Evolutionary conservation across 2,329 filamentous ascomycete species (phyloP).

Genomic region (Fusarium udum): DNA sequence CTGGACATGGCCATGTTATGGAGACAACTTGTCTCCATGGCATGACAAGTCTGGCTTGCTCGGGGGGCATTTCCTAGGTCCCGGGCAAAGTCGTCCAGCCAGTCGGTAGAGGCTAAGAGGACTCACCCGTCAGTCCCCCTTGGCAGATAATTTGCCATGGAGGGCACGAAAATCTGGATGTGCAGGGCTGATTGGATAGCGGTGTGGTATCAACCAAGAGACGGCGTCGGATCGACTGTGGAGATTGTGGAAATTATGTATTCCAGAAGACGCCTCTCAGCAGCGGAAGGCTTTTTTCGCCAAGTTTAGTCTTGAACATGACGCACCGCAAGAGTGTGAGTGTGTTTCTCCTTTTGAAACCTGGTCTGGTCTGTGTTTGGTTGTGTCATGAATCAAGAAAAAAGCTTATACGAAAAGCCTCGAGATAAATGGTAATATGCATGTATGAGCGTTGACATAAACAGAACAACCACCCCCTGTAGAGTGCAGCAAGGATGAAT

Average conservation of each 20-base stretch:
- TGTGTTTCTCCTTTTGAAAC: slow-evolving; percentile 17
- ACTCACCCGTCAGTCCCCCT: neutral
- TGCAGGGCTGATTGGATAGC: slow-evolving; percentile 43
- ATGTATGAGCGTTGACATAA: neutral
- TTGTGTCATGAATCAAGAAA: neutral
- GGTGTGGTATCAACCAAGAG: slow-evolving; percentile 34
- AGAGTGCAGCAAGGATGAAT: neutral
- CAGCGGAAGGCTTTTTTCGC: slow-evolving; percentile 11
- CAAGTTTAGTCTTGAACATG: slow-evolving; percentile 21
- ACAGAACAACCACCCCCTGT: neutral
- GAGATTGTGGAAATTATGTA: slow-evolving; percentile 38
- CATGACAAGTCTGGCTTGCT: neutral
- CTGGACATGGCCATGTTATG: neutral
- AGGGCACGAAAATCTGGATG: slow-evolving; percentile 14
- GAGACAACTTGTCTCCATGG: neutral
- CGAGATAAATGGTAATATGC: slow-evolving; percentile 4
- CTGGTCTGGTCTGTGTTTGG: neutral
- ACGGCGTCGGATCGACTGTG: slow-evolving; percentile 34
- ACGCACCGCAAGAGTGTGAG: neutral
- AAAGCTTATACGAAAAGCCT: slow-evolving; percentile 7
- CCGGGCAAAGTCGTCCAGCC: slow-evolving; percentile 31
- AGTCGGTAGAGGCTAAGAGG: slow-evolving; percentile 31
- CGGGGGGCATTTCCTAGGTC: slow-evolving; percentile 22
- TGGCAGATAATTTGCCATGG: slow-evolving; percentile 28
- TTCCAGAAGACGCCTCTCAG: slow-evolving; percentile 37